phyloP scores from a whole-genome alignment of 306 rosid species.

The Lathyrus tuberosus region DNA sequence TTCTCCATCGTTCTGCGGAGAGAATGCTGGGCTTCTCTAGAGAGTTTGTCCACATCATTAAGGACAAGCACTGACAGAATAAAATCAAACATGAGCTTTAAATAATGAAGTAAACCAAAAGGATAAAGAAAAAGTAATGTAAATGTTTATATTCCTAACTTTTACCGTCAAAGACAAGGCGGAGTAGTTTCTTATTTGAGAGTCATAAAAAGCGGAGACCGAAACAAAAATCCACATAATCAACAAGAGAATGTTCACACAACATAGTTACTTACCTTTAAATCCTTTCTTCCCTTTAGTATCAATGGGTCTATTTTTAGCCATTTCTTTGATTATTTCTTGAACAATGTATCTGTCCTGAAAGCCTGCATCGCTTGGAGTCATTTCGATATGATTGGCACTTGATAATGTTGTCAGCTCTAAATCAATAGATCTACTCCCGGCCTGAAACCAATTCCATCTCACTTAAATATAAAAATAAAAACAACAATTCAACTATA shows the following conservation, averaged over 20 bases:
- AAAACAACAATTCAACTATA: not conserved
- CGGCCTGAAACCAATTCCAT: conserved; percentile 66
- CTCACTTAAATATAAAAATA: conserved; percentile 18
- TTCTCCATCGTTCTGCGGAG: conserved; percentile 97
- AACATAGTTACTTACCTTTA: conserved; percentile 56
- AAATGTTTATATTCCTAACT: not conserved
- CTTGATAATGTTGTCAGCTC: conserved; percentile 91
- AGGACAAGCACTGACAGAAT: conserved; percentile 70
- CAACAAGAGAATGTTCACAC: conserved; percentile 6
- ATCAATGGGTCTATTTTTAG: conserved; percentile 84
- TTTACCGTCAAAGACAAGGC: not conserved
- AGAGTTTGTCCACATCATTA: conserved; percentile 92
- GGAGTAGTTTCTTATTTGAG: not conserved
- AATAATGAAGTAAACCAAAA: not conserved
- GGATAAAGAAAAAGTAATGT: not conserved
- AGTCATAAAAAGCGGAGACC: not conserved
- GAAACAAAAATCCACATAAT: conserved; percentile 5
- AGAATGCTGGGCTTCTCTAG: conserved; percentile 95
- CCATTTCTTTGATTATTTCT: conserved; percentile 94
- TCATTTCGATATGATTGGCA: conserved; percentile 83
- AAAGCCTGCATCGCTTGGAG: conserved; percentile 95
- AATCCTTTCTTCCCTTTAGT: conserved; percentile 84
- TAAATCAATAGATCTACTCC: conserved; percentile 85
- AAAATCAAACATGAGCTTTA: conserved; percentile 36
- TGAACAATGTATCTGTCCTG: conserved; percentile 92